Evolutionary conservation across 2,329 filamentous ascomycete genomes (phyloP), one percentile per base, ranked within the genome.

Genomic region (Penicillium sp.): DNA sequence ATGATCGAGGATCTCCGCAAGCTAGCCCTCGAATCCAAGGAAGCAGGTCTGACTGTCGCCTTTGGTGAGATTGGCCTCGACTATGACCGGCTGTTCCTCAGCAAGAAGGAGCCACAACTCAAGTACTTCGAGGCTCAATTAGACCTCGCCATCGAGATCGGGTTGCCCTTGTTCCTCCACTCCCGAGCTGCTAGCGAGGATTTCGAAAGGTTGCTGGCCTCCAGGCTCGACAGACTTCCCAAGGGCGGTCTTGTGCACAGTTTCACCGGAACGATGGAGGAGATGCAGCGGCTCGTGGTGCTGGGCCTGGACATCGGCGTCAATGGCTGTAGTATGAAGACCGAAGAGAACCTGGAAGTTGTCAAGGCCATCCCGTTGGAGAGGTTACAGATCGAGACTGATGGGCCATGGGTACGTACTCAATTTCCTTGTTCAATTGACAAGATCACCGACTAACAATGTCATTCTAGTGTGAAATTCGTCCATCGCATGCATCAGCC

Each of bases 251-350:
- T 98, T 15, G 95, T 99, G 55, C 95, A 99, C 78, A 94, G 90
- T 72, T 99, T 99, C 71, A 99, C 95, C 0, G 95, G 95, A 3
- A 92, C 91, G 0, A 76, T 87, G 14, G 90, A 90, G 57, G 95
- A 96, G 77, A 94, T 96, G 89, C 79, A 84, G 57, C 86, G 91
- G 65, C 79, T 98, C 57, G 87, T 96, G 68, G 87, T 86, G 1
- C 75, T 96, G 48, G 94, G 93, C 0, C 85, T 97, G 55, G 89
- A 96, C 76, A 88, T 99, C 61, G 94, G 95, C n/a, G 86, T 97
- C 61, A 99, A 99, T 72, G 95, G 95, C 4, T 99, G 95, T 76
- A 96, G 91, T 70, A 86, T 99, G 81, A 99, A 98, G 83, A 98
- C 92, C 5, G 88, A 84, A 11, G 92, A 96, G 73, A 99, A 98